Evolutionary conservation across 208 protist species (phyloP).

Genomic region (Strigomonas culicis): DNA sequence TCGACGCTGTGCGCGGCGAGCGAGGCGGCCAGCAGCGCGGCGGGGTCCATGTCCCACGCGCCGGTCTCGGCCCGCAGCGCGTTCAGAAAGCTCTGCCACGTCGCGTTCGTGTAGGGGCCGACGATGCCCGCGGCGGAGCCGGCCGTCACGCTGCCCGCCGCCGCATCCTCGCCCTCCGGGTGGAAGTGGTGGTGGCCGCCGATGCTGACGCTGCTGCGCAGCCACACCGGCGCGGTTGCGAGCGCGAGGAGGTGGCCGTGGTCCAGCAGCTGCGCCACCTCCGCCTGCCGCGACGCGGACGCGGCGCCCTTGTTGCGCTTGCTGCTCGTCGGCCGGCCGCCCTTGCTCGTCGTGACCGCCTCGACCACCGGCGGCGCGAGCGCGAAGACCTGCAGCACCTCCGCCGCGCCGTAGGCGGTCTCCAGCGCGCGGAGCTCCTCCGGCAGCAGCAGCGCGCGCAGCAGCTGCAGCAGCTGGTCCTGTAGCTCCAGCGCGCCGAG

Average conservation of each 20-base stretch:
- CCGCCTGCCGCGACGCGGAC: no score
- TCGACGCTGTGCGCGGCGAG: not conserved
- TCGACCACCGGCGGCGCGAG: not conserved
- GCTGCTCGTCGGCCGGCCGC: not conserved
- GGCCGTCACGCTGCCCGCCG: not conserved
- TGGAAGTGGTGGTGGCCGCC: no score
- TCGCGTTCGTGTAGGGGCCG: slow-evolving; percentile 22
- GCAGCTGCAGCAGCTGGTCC: slow-evolving; percentile 4
- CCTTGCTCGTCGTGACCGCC: not conserved
- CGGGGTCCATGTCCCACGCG: slow-evolving; percentile 21
- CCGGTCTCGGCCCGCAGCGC: slow-evolving; percentile 32
- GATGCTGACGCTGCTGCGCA: no score
- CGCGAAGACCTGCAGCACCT: slow-evolving; percentile 14
- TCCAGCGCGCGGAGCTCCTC: slow-evolving; percentile 36
- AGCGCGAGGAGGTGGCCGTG: no score
- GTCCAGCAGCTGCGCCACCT: no score
- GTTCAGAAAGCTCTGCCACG: slow-evolving; percentile 24
- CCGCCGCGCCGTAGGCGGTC: slow-evolving; percentile 16
- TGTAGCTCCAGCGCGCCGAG: not conserved
- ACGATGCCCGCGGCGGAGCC: slow-evolving; percentile 14
- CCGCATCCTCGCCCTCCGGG: not conserved
- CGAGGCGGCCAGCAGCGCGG: slow-evolving; percentile 19
- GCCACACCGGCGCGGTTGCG: no score
- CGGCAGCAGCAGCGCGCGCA: slow-evolving; percentile 32
- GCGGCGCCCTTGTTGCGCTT: not conserved